Evolutionary conservation across 31 red algal genomes (phyloP), one percentile per base, ranked within the genome.

Genomic region (Asparagopsis taxiformis): DNA sequence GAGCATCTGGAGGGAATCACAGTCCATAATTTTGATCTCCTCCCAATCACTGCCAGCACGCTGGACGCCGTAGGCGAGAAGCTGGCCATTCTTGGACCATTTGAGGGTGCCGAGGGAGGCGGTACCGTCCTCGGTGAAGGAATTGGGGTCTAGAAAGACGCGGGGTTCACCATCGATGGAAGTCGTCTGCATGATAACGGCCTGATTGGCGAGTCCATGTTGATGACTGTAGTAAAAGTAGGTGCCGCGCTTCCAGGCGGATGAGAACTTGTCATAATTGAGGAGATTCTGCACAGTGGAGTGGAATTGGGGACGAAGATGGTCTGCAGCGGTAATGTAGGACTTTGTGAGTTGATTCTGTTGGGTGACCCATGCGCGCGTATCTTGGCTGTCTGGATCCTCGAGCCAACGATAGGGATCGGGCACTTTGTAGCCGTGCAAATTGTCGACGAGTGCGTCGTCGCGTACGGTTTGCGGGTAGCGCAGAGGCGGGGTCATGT

Each of bases 391-490:
- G 62, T 94, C 83, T 48, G 83, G 91, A 36, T 87, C 65, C 51
- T 94, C 91, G 34, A 94, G 68, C 81, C 81, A 87, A 49, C 91
- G 91, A 53, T 88, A 94, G 3, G 91, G 91, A 69, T 94, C 91
- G 22, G 82, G n/a, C 34, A 88, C 64, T 55, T 77, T 59, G 21
- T 53, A 33, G 4, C 83, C 81, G 33, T 88, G 82, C 3, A 88
- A 49, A 19, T 77, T 32, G 10, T 43, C 63, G n/a, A n/a, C n/a
- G n/a, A n/a, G n/a, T n/a, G n/a, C n/a, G n/a, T n/a, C n/a, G n/a
- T n/a, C n/a, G n/a, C n/a, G n/a, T n/a, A 15, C 34, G 34, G 37
- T 44, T 43, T n/a, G 34, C 11, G 9, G 28, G 30, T 25, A 51
- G 1, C 1, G 63, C n/a, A 19, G 63, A 33, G 31, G 37, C 24